A percentile compares a stretch with the other conserved stretches of the same genome.
phyloP scores from a whole-genome alignment of 805 yeast species.

The Komagataella mondaviorum region DNA sequence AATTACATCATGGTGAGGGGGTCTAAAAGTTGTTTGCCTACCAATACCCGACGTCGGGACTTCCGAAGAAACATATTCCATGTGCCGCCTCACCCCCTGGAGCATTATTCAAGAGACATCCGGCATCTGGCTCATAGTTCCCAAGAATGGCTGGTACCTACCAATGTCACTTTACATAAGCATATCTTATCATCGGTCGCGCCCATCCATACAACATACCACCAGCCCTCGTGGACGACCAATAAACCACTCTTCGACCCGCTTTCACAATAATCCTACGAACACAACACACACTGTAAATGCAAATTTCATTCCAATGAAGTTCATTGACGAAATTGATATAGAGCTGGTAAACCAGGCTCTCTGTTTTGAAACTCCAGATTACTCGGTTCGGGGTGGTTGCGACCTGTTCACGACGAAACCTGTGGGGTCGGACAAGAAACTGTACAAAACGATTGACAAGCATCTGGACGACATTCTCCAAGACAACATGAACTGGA shows the following conservation, averaged over 20 bases:
- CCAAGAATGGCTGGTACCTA: background rate
- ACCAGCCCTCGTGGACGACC: background rate
- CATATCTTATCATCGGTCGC: background rate
- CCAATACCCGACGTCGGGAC: background rate
- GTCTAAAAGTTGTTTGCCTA: background rate
- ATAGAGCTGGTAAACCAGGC: constrained; percentile 86
- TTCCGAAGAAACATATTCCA: background rate
- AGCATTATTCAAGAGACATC: background rate
- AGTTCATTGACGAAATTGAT: constrained; percentile 90
- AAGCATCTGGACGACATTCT: constrained; percentile 51
- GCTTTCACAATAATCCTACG: background rate
- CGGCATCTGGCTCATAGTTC: background rate
- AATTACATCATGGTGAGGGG: background rate
- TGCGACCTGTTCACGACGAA: constrained; percentile 92
- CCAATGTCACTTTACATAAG: background rate
- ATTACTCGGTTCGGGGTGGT: constrained; percentile 71
- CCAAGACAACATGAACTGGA: constrained; percentile 24
- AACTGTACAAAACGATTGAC: constrained; percentile 78
- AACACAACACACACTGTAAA: background rate
- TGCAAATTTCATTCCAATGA: background rate
- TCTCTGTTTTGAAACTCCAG: constrained; percentile 64
- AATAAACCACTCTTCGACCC: background rate
- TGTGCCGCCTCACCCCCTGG: background rate
- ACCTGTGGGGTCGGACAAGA: constrained; percentile 81
- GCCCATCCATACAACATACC: background rate